phyloP scores from a whole-genome alignment of 768 basidiomycete genomes.

The Clathrus columnatus region DNA sequence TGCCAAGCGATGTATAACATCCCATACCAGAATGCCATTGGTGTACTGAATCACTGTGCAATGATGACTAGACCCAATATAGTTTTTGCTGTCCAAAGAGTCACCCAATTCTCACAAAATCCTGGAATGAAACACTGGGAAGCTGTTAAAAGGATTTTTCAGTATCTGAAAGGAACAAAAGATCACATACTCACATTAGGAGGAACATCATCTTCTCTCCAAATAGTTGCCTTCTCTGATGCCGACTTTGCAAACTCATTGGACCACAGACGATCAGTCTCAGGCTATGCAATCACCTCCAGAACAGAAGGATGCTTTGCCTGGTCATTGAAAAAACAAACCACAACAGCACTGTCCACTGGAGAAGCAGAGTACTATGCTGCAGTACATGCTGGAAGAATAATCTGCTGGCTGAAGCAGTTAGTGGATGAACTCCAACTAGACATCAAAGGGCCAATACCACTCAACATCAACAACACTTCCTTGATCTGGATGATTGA shows the following conservation, averaged over 20 bases:
- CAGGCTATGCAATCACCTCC: background rate
- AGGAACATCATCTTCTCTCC: background rate
- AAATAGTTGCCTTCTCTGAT: background rate
- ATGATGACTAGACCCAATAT: slow-evolving; percentile 20
- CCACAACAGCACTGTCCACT: background rate
- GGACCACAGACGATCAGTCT: background rate
- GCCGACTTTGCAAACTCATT: background rate
- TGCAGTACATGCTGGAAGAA: background rate
- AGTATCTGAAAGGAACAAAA: slow-evolving; percentile 3
- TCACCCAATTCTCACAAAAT: slow-evolving; percentile 11
- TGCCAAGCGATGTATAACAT: background rate
- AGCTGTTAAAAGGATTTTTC: slow-evolving; percentile 9
- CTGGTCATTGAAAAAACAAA: slow-evolving; percentile 5
- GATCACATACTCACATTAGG: background rate
- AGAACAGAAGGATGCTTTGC: background rate
- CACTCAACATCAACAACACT: background rate
- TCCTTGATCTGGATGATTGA: slow-evolving; percentile 18
- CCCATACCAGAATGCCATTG: slow-evolving; percentile 12
- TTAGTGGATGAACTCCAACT: background rate
- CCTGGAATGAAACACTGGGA: slow-evolving; percentile 10
- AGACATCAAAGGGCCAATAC: background rate
- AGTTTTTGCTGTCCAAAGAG: slow-evolving; percentile 12
- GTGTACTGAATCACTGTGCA: slow-evolving; percentile 16
- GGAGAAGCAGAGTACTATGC: slow-evolving; percentile 2
- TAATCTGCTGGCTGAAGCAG: background rate